Evolutionary conservation across 768 basidiomycete species (phyloP).

Genomic region (Serendipita sp.): DNA sequence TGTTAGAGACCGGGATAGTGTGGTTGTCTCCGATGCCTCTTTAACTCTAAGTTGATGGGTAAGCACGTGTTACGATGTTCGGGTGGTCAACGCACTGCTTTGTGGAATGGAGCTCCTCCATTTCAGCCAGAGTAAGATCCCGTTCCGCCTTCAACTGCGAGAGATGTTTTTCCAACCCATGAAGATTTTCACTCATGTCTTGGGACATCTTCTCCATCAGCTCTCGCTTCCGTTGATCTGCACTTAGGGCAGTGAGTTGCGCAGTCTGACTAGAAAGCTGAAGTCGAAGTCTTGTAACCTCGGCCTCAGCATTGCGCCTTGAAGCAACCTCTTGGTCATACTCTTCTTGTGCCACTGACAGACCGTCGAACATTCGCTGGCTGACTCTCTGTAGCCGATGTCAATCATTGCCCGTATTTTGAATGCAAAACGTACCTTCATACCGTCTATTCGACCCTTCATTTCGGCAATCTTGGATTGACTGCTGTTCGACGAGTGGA

Average conservation of each 20-base stretch:
- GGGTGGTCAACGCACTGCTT: slow-evolving; percentile 38
- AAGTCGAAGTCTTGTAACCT: slow-evolving; percentile 70
- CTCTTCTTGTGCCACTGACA: slow-evolving; percentile 84
- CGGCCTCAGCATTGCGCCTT: slow-evolving; percentile 80
- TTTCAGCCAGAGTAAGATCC: slow-evolving; percentile 82
- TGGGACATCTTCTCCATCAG: slow-evolving; percentile 61
- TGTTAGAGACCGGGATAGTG: slow-evolving; percentile 49
- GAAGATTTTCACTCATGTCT: slow-evolving; percentile 60
- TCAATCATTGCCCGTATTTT: background rate
- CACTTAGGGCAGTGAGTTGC: slow-evolving; percentile 66
- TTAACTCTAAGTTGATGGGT: background rate
- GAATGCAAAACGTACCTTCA: slow-evolving; percentile 46
- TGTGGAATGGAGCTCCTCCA: slow-evolving; percentile 69
- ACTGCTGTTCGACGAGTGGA: slow-evolving; percentile 47
- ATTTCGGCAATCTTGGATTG: slow-evolving; percentile 44
- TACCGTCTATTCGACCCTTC: slow-evolving; percentile 64
- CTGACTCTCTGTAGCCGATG: slow-evolving; percentile 51
- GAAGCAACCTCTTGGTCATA: slow-evolving; percentile 83
- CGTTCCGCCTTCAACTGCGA: slow-evolving; percentile 78
- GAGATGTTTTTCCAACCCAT: slow-evolving; percentile 66
- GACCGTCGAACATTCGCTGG: slow-evolving; percentile 79
- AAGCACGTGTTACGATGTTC: background rate
- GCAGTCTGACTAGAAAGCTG: slow-evolving; percentile 82
- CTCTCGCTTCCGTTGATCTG: slow-evolving; percentile 62
- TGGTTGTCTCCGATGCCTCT: slow-evolving; percentile 13